Base-by-base conservation (phyloP, 176 grass and related monocot species). In the Eremochloa ophiuroides region DNA sequence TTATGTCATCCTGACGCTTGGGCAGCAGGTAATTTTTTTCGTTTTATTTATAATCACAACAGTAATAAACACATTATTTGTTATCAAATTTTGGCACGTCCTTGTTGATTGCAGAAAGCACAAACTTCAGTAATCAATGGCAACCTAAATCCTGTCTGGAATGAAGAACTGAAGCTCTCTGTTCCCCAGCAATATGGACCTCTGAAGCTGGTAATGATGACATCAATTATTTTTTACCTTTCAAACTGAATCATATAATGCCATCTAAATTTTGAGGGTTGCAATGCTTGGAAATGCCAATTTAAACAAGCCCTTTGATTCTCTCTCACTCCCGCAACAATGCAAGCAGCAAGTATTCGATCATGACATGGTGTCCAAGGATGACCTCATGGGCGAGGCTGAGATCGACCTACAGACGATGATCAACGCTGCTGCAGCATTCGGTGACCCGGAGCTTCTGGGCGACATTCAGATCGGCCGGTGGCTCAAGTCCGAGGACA, bases 71-170 rank as follows among this genome's bases (percentile, higher is more conserved):
- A 61, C 1, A 10, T 25, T 34, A 4, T 73, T 6, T 74, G 34
- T 50, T 77, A 3, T 4, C 5, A 63, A 76, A 58, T 76, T 85
- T 78, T 30, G 75, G 31, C 16, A n/a, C 33, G 8, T 8, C 29
- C 27, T 48, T 61, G 7, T 37, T 81, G 4, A 58, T 9, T 87
- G 77, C 89, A 97, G 94, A 89, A 68, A 79, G 89, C 71, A 6
- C 91, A 88, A 74, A 91, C 89, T 55, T 72, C 75, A 17, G 87
- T 94, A 13, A 94, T 86, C 26, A 97, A 88, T 35, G 81, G 81
- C 18, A 94, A 86, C 70, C 43, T 94, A 55, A 97, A 97, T 69
- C 94, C 91, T 15, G 82, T 97, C 78, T 97, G 91, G 91, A 97
- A 97, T 33, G 89, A 97, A 70, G 87, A 86, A 80, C 89, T 97